Evolutionary conservation across 1,284 basidiomycete species (phyloP), one percentile per base, ranked within the genome.

Genomic region (Pseudozyma thailandica): DNA sequence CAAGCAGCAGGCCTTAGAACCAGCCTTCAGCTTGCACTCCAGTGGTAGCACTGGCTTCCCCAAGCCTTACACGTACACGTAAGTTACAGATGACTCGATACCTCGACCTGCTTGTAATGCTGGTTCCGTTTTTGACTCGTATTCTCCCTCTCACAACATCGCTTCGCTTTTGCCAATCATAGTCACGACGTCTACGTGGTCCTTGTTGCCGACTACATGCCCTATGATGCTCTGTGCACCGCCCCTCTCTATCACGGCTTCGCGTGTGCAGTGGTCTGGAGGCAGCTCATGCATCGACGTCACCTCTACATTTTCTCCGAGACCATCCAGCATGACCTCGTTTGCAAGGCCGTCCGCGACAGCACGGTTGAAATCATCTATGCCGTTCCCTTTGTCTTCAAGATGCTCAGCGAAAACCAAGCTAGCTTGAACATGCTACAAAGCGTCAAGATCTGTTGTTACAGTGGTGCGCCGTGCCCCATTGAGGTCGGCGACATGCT

Each of bases 401-500:
- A 86, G 82, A 83, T 89, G 2, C 82, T 89, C 0, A 85, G 83
- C 3, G 88, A 89, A 79, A 85, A 85, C 0, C 77, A 84, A n/a
- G 86, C 86, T 60, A 88, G 88, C 2, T 76, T 86, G 4, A 62
- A 82, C 3, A 79, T 84, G 6, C 83, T 89, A 1, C 83, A 82
- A 20, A 70, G 74, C 13, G 87, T 89, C 75, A 86, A 88, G 48
- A 78, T 87, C 12, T 87, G 89, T 42, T 83, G 78, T 42, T 87
- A 83, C 59, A 85, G 86, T 20, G 87, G 87, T 12, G 68, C 66
- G 16, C 72, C 76, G 0, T 72, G 77, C 53, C 77, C 84, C 54
- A 85, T 88, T 46, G 88, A 88, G 50, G 81, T 89, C 0, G 89
- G 89, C 2, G 86, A 88, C 54, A 83, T 86, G 25, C 84, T 90